These are phyloP conservation scores for Nakazawaea ernobii DNA, from an alignment of 805 yeast genomes.

Conservation along the genomic window DNA sequence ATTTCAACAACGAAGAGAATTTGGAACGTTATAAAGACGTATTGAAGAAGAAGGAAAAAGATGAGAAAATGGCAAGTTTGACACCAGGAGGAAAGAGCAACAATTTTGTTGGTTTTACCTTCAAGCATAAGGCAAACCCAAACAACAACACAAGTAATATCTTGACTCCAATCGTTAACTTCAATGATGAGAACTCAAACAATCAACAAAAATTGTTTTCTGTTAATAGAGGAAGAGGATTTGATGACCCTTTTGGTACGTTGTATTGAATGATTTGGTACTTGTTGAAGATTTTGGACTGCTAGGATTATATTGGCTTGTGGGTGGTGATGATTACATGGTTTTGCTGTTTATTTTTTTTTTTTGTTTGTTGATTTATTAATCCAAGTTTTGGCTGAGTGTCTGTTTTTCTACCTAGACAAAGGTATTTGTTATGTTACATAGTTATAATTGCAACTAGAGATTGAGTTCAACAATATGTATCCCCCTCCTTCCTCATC, in stretches of 20 bases:
- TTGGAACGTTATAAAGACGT: constrained; percentile 98
- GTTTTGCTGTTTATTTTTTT: too few species aligned
- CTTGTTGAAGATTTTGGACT: too few species aligned
- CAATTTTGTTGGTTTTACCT: constrained; percentile 92
- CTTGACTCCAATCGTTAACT: constrained; percentile 23
- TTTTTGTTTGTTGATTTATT: too few species aligned
- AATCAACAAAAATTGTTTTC: constrained; percentile 1
- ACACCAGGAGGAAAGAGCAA: constrained; percentile 53
- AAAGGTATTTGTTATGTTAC: too few species aligned
- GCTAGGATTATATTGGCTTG: too few species aligned
- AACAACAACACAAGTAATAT: constrained; percentile 36
- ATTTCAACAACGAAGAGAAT: constrained; percentile 91
- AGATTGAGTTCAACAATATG: too few species aligned
- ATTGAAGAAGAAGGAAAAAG: constrained; percentile 82
- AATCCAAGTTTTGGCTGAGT: too few species aligned
- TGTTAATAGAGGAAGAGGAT: constrained; percentile 15
- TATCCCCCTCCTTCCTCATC: too few species aligned
- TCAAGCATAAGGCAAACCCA: constrained; percentile 72
- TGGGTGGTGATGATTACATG: too few species aligned
- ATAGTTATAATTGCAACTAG: too few species aligned
- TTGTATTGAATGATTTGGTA: constrained; percentile 18
- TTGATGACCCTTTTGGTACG: constrained; percentile 30
- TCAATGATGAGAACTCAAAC: constrained; percentile 12
- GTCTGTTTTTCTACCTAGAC: too few species aligned
- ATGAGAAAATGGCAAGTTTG: constrained; percentile 72